phyloP scores from a whole-genome alignment of 495 filamentous ascomycete genomes.

The Podospora tetraspora region DNA sequence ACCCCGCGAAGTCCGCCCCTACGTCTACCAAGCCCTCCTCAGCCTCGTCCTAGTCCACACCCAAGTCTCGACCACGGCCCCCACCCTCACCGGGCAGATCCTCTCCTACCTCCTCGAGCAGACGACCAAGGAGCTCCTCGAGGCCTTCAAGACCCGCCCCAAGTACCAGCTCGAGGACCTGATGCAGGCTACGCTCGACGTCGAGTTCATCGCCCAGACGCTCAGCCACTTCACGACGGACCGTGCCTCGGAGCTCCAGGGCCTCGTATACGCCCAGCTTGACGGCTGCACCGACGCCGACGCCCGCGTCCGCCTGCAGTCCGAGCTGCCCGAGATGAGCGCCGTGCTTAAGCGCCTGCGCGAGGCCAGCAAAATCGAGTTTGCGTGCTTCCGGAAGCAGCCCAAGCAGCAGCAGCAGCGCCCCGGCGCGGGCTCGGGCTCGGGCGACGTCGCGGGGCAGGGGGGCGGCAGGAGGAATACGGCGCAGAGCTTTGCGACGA shows the following conservation, averaged over 20 bases:
- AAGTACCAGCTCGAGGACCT: slow-evolving; percentile 71
- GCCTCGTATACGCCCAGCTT: slow-evolving; percentile 81
- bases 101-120: slow-evolving; percentile 77
- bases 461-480: not conserved
- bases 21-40: slow-evolving; percentile 82
- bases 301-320: slow-evolving; percentile 70
- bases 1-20: slow-evolving; percentile 72
- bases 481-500: not conserved
- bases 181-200: slow-evolving; percentile 95
- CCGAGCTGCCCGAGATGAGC: slow-evolving; percentile 84
- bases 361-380: slow-evolving; percentile 79
- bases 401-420: not conserved
- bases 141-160: slow-evolving; percentile 60
- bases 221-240: slow-evolving; percentile 81
- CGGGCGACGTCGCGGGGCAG: not conserved
- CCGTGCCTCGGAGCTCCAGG: slow-evolving; percentile 70
- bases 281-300: slow-evolving; percentile 82
- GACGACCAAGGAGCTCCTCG: slow-evolving; percentile 62
- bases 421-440: not conserved
- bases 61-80: slow-evolving; percentile 78
- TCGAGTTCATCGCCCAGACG: slow-evolving; percentile 94
- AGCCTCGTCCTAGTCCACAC: slow-evolving; percentile 82
- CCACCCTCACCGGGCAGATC: slow-evolving; percentile 64
- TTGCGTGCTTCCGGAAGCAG: slow-evolving; percentile 69
- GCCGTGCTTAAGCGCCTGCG: slow-evolving; percentile 74